Evolutionary conservation across 2,329 filamentous ascomycete genomes (phyloP).

Genomic region (Sporothrix protearum): DNA sequence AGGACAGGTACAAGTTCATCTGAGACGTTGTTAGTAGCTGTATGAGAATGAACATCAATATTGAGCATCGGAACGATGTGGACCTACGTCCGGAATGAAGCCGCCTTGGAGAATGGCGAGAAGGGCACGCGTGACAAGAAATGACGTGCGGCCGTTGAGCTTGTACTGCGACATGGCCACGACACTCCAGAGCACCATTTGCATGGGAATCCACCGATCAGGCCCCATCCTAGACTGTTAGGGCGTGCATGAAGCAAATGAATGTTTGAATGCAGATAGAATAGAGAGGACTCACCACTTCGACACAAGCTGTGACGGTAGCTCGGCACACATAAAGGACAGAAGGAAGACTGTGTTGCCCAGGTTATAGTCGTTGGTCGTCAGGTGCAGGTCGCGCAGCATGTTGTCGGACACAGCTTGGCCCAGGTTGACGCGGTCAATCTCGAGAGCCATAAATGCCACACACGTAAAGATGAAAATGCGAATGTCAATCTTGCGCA

Average conservation of each 20-base stretch:
- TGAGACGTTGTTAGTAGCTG: not conserved
- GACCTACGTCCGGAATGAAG: conserved; percentile 42
- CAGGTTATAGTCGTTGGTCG: conserved; percentile 48
- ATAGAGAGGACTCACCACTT: conserved; percentile 43
- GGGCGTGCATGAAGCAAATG: not conserved
- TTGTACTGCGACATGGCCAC: conserved; percentile 49
- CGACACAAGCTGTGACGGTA: conserved; percentile 58
- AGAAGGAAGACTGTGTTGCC: conserved; percentile 50
- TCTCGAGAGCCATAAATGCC: conserved; percentile 50
- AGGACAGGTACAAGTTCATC: conserved; percentile 42
- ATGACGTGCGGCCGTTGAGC: conserved; percentile 39
- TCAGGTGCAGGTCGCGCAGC: conserved; percentile 42
- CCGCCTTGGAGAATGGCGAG: conserved; percentile 45
- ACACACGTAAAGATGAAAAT: conserved; percentile 47
- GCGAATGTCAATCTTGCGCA: conserved; percentile 46
- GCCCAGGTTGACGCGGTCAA: conserved; percentile 46
- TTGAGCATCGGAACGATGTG: not conserved
- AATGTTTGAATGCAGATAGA: no score
- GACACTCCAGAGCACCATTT: conserved; percentile 55
- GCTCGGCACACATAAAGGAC: conserved; percentile 53
- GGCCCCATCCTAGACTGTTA: conserved; percentile 44
- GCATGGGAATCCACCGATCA: conserved; percentile 58
- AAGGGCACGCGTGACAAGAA: conserved; percentile 40
- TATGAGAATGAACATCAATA: not conserved
- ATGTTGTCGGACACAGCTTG: conserved; percentile 50